Base-by-base conservation (phyloP, 2,329 filamentous ascomycete species). In the Trichoderma aggressivum region DNA sequence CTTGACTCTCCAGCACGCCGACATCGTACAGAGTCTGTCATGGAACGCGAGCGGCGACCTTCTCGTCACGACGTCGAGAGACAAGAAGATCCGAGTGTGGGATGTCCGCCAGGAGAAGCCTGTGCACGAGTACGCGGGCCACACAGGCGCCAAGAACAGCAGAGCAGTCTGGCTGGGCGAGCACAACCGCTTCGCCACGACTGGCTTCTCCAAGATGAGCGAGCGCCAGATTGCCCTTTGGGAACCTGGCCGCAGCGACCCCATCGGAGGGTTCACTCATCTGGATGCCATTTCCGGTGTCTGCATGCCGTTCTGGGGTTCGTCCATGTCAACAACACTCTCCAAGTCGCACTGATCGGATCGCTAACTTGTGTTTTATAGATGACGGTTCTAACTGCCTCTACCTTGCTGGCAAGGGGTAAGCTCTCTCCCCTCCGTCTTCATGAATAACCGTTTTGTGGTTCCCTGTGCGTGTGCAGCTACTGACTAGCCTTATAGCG, bases 51-150 rank as follows among this genome's bases (percentile, higher is more conserved):
- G 92, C 76, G 96, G 96, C 72, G 90, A 90, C 70, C 87, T 96
- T 80, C 84, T 99, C 72, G 94, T 92, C 62, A 98, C 96, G 8
- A 98, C 96, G 10, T 97, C 94, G 73, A 90, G 96, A 78, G 96
- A 99, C 88, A 99, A 99, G 91, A 98, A 97, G 86, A 87, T 99
- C 74, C 91, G 96, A 73, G 91, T 98, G 74, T 99, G 96, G 96
- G 96, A 99, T 86, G 94, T 95, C 72, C 91, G 96, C 79, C 94
- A 98, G 85, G 92, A 98, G 83, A 92, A 89, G 82, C 89, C 94
- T 16, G 92, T 91, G 6, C 92, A 97, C 78, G 94, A 98, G 80
- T 90, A 91, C 16, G 84, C 90, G 6, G 96, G 96, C 73, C 96
- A 99, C 81, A 88, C 90, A 34, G 96, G 96, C 71, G 96, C 96